These are phyloP conservation scores for Psilocybe mexicana DNA, from an alignment of 1,284 basidiomycete species.

Conservation along the genomic window DNA sequence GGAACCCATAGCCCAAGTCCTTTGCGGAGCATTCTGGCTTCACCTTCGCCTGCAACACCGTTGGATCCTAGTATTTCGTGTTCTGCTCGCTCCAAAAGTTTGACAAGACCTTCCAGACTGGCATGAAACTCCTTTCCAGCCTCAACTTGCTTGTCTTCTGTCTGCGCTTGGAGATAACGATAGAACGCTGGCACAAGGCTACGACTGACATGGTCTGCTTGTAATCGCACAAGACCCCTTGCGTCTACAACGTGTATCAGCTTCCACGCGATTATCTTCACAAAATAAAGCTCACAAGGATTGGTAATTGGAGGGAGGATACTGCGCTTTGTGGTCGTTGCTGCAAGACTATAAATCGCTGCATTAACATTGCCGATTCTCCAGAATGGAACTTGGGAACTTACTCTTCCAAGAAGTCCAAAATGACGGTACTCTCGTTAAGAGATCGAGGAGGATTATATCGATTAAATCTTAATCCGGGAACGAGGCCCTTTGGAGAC, in stretches of 20 bases:
- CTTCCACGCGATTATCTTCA: neutral
- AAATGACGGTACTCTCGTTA: conserved; percentile 71
- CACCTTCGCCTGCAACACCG: conserved; percentile 37
- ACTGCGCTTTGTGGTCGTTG: conserved; percentile 43
- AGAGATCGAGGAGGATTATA: conserved; percentile 54
- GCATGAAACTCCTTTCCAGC: conserved; percentile 57
- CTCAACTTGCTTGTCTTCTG: conserved; percentile 54
- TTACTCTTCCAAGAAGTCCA: conserved; percentile 76
- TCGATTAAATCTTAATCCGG: conserved; percentile 60
- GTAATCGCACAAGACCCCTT: conserved; percentile 65
- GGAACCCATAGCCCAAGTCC: conserved; percentile 58
- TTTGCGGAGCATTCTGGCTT: conserved; percentile 29
- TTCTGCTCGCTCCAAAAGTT: conserved; percentile 60
- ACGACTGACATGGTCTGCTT: conserved; percentile 69
- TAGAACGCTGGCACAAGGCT: conserved; percentile 76
- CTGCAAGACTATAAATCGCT: conserved; percentile 41
- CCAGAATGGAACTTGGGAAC: conserved; percentile 23
- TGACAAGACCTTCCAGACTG: conserved; percentile 55
- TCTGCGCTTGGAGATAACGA: conserved; percentile 76
- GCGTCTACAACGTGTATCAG: conserved; percentile 44
- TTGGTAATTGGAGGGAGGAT: conserved; percentile 60
- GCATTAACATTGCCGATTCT: neutral
- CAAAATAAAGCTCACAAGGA: conserved; percentile 48
- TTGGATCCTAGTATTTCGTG: conserved; percentile 41
- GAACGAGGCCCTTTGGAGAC: conserved; percentile 80